Evolutionary conservation across 129 eudicot genomes (phyloP).

Genomic region (Flaveria robusta): DNA sequence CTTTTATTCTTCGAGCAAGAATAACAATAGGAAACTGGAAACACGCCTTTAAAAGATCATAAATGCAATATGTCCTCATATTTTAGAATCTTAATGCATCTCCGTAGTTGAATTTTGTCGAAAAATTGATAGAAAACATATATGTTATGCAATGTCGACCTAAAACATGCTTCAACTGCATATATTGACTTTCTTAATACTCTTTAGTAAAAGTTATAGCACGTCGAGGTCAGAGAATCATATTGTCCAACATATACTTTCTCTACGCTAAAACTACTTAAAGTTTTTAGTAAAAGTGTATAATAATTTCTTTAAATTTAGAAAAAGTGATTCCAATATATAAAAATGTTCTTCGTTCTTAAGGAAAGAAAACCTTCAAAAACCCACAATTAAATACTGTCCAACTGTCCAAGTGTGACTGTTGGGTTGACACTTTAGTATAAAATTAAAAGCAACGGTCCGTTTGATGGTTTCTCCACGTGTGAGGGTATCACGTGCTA

Average conservation of each 20-base stretch:
- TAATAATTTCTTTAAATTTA: too few relatives aligned
- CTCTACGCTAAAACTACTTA: too few relatives aligned
- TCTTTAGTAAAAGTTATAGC: background rate
- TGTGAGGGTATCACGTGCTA: background rate
- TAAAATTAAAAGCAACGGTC: background rate
- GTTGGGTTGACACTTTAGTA: background rate
- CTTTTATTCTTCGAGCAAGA: background rate
- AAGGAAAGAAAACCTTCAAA: too few relatives aligned
- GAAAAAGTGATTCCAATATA: too few relatives aligned
- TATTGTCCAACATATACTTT: background rate
- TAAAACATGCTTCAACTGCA: background rate
- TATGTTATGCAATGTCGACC: background rate
- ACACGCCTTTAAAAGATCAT: background rate
- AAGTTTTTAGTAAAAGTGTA: too few relatives aligned
- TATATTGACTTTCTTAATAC: background rate
- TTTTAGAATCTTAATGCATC: conserved; percentile 6
- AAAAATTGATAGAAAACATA: background rate
- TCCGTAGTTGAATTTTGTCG: background rate
- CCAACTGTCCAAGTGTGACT: background rate
- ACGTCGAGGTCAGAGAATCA: background rate
- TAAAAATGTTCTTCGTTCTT: too few relatives aligned
- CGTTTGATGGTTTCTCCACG: background rate
- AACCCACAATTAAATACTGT: too few relatives aligned
- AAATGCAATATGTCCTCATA: conserved; percentile 19
- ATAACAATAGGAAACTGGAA: background rate